phyloP scores from a whole-genome alignment of 371 early-diverging fungal species.

The Capillidium heterosporum region DNA sequence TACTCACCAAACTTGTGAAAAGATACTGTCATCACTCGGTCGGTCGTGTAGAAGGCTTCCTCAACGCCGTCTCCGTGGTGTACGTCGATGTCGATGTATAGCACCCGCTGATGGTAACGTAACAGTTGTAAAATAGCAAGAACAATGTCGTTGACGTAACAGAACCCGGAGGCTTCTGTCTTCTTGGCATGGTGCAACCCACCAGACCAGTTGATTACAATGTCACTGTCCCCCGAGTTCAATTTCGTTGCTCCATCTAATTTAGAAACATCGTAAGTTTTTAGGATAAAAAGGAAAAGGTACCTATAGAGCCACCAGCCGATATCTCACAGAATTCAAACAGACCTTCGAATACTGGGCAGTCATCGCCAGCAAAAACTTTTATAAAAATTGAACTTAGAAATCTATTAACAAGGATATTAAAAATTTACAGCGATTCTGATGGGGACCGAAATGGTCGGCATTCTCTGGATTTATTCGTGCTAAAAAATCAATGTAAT shows the following conservation, averaged over 20 bases:
- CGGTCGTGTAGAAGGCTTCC: conserved; percentile 98
- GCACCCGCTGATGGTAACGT: conserved; percentile 81
- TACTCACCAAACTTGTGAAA: conserved; percentile 99
- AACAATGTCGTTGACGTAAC: conserved; percentile 99
- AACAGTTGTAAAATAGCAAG: conserved; percentile 91
- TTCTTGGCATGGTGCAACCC: conserved; percentile 98
- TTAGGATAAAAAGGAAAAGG: conserved; percentile 2
- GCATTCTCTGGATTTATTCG: conserved; percentile 88
- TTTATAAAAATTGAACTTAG: not conserved
- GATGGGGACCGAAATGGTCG: conserved; percentile 58
- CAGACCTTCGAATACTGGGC: conserved; percentile 94
- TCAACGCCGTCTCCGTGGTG: conserved; percentile 99
- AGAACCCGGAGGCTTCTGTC: conserved; percentile 93
- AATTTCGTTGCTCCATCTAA: conserved; percentile 78
- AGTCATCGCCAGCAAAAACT: conserved; percentile 71
- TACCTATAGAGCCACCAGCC: conserved; percentile 88
- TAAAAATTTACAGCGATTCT: conserved; percentile 48
- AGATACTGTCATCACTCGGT: conserved; percentile 96
- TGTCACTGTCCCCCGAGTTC: conserved; percentile 78
- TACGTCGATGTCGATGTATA: conserved; percentile 98
- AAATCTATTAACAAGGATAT: not conserved
- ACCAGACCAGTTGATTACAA: conserved; percentile 98
- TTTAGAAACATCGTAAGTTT: not conserved
- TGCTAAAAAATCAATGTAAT: conserved; percentile 93
- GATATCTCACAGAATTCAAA: conserved; percentile 90